Base-by-base conservation (phyloP, 179 eudicot genomes). In the Sideroxylon spinosum region DNA sequence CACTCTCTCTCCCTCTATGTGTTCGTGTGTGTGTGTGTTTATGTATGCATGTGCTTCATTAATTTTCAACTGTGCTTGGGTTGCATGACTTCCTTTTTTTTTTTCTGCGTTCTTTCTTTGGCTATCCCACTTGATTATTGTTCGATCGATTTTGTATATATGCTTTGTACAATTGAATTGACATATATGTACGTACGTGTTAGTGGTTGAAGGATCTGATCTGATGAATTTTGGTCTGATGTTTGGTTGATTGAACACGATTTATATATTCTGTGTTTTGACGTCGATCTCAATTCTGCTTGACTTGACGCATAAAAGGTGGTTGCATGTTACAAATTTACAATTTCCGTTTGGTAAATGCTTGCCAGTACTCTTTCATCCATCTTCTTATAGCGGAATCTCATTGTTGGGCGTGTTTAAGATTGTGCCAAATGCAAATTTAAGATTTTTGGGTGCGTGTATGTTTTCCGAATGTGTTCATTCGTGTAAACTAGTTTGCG, bases 261-360 rank as follows among this genome's bases (percentile, higher is more conserved):
- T 66, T 65, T 52, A 19, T n/a, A n/a, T n/a, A n/a, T 23, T 48
- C 6, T 20, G 9, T 28, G 8, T 19, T 52, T 64, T 26, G 50
- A 25, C 0, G 17, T 28, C 1, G 56, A 9, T 19, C 6, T 20
- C 3, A 16, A 17, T 62, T 75, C 25, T 76, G 49, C 48, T 48
- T 49, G 63, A 23, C 17, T 25, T 63, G 19, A 63, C 25, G 70
- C 6, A 9, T 53, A 49, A 48, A 49, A 29, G 25, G 50, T 48
- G 9, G 59, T 60, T 75, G 78, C 71, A 75, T 46, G 53, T 62
- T 25, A 56, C 46, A 65, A 64, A 48, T 64, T 61, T 11, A n/a
- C n/a, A n/a, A 49, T 52, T 52, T 14, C 12, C 16, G 20, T 63
- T 50, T 25, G 68, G 32, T 62, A 3, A 20, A 23, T 75, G 69